phyloP scores from a whole-genome alignment of 2,329 filamentous ascomycete genomes.

The Anisogramma anomala region DNA sequence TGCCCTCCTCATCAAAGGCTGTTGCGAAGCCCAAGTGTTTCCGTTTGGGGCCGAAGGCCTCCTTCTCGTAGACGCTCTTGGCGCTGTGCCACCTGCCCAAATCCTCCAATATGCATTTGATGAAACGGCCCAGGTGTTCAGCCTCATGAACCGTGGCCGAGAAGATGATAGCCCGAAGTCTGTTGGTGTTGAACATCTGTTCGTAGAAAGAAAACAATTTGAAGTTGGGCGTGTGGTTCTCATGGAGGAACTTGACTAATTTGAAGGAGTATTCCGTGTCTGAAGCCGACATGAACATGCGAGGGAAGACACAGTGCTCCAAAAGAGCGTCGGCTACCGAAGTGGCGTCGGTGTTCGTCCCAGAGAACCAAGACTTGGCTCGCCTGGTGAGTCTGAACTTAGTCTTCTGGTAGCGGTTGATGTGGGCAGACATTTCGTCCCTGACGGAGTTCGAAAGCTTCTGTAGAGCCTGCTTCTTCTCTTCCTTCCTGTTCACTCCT shows the following conservation, averaged over 20 bases:
- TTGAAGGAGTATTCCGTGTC: constrained; percentile 85
- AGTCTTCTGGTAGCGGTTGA: constrained; percentile 54
- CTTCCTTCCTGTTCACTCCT: constrained; percentile 54
- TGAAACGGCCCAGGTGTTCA: constrained; percentile 83
- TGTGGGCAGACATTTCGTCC: constrained; percentile 62
- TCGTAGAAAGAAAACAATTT: constrained; percentile 74
- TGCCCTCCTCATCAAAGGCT: constrained; percentile 57
- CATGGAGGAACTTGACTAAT: constrained; percentile 79
- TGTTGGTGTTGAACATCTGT: constrained; percentile 71
- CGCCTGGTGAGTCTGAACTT: constrained; percentile 61
- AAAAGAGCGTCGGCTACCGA: constrained; percentile 64
- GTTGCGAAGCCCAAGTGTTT: constrained; percentile 68
- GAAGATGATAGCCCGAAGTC: constrained; percentile 73
- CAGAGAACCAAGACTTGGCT: constrained; percentile 67
- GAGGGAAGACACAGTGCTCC: constrained; percentile 86
- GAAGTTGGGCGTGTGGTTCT: constrained; percentile 74
- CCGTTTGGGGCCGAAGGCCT: constrained; percentile 52
- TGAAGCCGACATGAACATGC: constrained; percentile 68
- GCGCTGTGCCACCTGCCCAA: constrained; percentile 76
- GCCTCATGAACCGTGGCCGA: constrained; percentile 82
- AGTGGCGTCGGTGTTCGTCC: constrained; percentile 50
- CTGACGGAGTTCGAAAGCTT: constrained; percentile 58
- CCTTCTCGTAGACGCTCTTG: constrained; percentile 65
- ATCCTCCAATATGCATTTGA: constrained; percentile 71
- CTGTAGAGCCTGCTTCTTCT: constrained; percentile 56